Evolutionary conservation across 2,329 filamentous ascomycete genomes (phyloP).

Genomic region (Amphichorda felina): DNA sequence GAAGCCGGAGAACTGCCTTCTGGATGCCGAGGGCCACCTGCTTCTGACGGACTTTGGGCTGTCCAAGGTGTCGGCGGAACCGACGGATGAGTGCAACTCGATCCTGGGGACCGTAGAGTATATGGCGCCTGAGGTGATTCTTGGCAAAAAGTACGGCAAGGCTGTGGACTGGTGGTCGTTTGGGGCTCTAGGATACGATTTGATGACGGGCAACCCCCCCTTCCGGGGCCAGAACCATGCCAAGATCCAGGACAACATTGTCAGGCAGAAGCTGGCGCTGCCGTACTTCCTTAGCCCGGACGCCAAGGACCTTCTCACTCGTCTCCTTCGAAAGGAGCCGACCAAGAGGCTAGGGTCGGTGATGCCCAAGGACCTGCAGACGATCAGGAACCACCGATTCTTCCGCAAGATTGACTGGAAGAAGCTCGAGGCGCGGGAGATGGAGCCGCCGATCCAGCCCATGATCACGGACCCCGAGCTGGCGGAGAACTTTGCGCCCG

Average conservation of each 20-base stretch:
- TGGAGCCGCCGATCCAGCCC: slow-evolving; percentile 82
- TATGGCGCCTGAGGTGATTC: slow-evolving; percentile 94
- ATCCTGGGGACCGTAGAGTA: slow-evolving; percentile 94
- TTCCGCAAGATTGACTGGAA: slow-evolving; percentile 97
- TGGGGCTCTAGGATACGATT: slow-evolving; percentile 80
- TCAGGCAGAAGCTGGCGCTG: slow-evolving; percentile 79
- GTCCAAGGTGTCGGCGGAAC: slow-evolving; percentile 79
- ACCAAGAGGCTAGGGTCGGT: slow-evolving; percentile 77
- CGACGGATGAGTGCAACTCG: slow-evolving; percentile 60
- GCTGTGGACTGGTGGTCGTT: slow-evolving; percentile 99
- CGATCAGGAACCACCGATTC: slow-evolving; percentile 87
- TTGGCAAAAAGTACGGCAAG: slow-evolving; percentile 81
- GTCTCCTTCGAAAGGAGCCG: slow-evolving; percentile 85
- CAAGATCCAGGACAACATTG: slow-evolving; percentile 92
- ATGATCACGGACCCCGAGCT: slow-evolving; percentile 91
- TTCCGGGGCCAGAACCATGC: slow-evolving; percentile 85
- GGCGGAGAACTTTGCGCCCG: slow-evolving; percentile 89
- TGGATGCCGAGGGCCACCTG: slow-evolving; percentile 84
- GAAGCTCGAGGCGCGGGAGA: slow-evolving; percentile 66
- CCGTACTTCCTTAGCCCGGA: slow-evolving; percentile 88
- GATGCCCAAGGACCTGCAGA: slow-evolving; percentile 78
- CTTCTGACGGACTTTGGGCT: slow-evolving; percentile 94
- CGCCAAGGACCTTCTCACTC: slow-evolving; percentile 85
- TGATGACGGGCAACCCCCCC: slow-evolving; percentile 84
- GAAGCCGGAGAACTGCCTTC: slow-evolving; percentile 93